Evolutionary conservation across 768 basidiomycete genomes (phyloP).

Genomic region (Pleurotus platypus): DNA sequence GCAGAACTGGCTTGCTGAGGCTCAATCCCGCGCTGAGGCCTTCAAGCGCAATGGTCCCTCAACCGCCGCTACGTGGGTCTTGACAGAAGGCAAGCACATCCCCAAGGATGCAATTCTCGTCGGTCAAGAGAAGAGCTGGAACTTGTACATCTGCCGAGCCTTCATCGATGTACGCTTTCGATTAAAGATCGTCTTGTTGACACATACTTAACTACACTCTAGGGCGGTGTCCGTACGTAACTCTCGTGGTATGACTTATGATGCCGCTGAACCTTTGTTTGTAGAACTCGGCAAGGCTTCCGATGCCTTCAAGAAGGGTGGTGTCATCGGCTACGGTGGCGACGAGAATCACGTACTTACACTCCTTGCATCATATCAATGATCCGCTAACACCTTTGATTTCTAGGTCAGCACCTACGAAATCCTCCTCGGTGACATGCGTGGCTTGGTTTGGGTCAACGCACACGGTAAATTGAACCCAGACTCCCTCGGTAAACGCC

Average conservation of each 20-base stretch:
- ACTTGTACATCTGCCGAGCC: constrained; percentile 56
- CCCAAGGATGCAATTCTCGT: constrained; percentile 55
- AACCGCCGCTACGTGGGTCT: constrained; percentile 58
- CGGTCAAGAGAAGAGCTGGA: constrained; percentile 48
- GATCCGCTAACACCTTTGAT: background rate
- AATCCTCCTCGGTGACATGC: constrained; percentile 62
- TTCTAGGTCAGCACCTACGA: constrained; percentile 58
- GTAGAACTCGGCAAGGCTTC: constrained; percentile 69
- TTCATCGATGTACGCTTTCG: constrained; percentile 40
- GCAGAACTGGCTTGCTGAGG: constrained; percentile 54
- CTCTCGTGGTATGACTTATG: background rate
- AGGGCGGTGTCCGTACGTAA: constrained; percentile 10
- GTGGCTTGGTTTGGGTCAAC: constrained; percentile 56
- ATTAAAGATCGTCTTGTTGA: background rate
- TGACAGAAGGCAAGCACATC: constrained; percentile 55
- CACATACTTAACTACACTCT: background rate
- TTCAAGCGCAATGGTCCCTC: constrained; percentile 41
- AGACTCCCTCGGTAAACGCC: constrained; percentile 36
- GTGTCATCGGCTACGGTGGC: constrained; percentile 57
- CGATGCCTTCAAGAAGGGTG: constrained; percentile 53
- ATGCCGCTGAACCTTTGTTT: background rate
- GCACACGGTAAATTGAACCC: constrained; percentile 43
- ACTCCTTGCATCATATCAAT: background rate
- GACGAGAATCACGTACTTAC: constrained; percentile 55
- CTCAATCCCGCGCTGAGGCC: constrained; percentile 46